Evolutionary conservation across 352 stramenopile genomes (phyloP), one percentile per base, ranked within the genome.

Genomic region (Albugo laibachii): DNA sequence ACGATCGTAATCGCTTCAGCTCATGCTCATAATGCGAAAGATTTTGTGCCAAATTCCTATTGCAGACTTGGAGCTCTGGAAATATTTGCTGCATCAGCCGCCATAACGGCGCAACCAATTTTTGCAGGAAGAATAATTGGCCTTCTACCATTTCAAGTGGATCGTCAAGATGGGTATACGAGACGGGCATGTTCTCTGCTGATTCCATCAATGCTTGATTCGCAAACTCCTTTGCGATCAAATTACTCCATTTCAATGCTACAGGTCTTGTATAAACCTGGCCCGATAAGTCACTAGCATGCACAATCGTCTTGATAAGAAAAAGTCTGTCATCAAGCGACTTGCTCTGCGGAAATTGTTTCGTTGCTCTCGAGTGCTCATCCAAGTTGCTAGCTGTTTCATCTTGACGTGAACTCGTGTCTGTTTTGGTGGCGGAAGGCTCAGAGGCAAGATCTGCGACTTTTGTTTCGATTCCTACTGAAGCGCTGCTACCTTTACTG

Each of bases 171-270:
- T 87, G 75, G 20, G 80, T 62, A 48, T 87, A 84, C 38, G 78
- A 87, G 16, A 91, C 63, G 14, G 79, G 62, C 11, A 92, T 63
- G 14, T 83, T 78, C 42, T 88, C 72, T 0, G 69, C 66, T 44
- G 85, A 70, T 46, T 93, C 80, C 37, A 89, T 61, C 27, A 89
- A 52, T 19, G 77, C 82, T 48, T 95, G 80, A 43, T 77, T 80
- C 13, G 73, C 70, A 56, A 94, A 95, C 53, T 94, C 83, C 50
- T 91, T 82, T 47, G 79, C 71, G 39, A 95, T 87, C 66, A 89
- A 81, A 53, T 89, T 84, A 49, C 76, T 88, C 79, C 86, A 93
- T 52, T 92, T 89, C 43, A 85, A 63, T 35, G 86, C 83, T 4
- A 96, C 68, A 5, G 76, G 75, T 47, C 80, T 91, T 0, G 83